These are phyloP conservation scores for Cystobasidium slooffiae DNA, from an alignment of 1,284 basidiomycete species.

Conservation along the genomic window DNA sequence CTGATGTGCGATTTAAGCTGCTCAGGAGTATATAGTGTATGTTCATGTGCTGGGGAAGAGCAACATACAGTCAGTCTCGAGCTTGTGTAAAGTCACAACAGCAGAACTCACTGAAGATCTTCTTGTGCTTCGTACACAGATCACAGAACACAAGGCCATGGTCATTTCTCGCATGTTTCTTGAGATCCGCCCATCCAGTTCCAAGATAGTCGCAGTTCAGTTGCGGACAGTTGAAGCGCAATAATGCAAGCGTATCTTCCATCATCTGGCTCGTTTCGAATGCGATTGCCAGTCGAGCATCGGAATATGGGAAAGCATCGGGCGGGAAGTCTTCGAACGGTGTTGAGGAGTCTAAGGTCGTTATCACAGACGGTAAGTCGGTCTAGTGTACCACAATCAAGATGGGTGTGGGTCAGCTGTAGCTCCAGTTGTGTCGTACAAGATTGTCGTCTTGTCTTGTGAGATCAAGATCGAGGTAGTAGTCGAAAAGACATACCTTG, in stretches of 20 bases:
- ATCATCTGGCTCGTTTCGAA: slow-evolving; percentile 93
- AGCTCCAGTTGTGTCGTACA: neutral
- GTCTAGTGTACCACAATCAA: slow-evolving; percentile 62
- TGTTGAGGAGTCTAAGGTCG: slow-evolving; percentile 64
- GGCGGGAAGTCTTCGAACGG: slow-evolving; percentile 68
- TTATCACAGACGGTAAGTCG: slow-evolving; percentile 74
- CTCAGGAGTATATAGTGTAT: slow-evolving; percentile 76
- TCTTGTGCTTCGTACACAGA: slow-evolving; percentile 85
- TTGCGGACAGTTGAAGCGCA: slow-evolving; percentile 66
- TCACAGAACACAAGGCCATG: slow-evolving; percentile 85
- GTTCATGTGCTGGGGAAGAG: slow-evolving; percentile 72
- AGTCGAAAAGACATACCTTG: slow-evolving; percentile 67
- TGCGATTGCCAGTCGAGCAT: slow-evolving; percentile 75
- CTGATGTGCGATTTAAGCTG: slow-evolving; percentile 69
- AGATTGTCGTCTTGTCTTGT: neutral
- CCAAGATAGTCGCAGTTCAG: slow-evolving; percentile 75
- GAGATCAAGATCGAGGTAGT: neutral
- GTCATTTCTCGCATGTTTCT: slow-evolving; percentile 72
- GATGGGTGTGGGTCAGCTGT: slow-evolving; percentile 2
- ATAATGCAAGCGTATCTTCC: slow-evolving; percentile 88
- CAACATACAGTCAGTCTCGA: neutral
- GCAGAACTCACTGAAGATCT: slow-evolving; percentile 69
- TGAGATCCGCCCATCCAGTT: slow-evolving; percentile 85
- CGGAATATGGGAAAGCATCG: slow-evolving; percentile 67
- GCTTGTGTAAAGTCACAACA: neutral